Conservation (phyloP, 2,329 filamentous ascomycete species). For the Byssoonygena ceratinophila region DNA sequence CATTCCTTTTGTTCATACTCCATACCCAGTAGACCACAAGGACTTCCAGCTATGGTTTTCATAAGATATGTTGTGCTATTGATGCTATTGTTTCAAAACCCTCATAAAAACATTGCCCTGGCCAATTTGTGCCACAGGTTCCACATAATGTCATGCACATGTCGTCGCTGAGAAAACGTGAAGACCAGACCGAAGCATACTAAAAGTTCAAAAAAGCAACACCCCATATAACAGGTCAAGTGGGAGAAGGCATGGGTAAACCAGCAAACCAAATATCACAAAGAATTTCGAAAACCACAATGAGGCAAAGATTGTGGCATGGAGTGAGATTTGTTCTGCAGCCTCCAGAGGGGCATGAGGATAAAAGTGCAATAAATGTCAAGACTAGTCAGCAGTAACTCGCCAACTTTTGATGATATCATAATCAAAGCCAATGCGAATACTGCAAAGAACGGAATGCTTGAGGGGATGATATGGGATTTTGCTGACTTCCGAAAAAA, state of each 20-base stretch:
- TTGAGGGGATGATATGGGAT: background rate
- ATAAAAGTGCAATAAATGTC: background rate
- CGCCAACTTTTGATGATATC: background rate
- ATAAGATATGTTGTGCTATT: slow-evolving; percentile 4
- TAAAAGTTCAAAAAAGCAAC: background rate
- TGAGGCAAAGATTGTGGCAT: background rate
- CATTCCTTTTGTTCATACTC: too few species aligned
- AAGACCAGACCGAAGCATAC: slow-evolving; percentile 8
- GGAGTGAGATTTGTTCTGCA: background rate
- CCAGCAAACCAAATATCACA: background rate
- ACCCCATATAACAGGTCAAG: background rate
- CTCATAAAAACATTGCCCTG: slow-evolving; percentile 6
- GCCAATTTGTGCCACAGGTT: slow-evolving; percentile 2
- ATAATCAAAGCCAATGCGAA: slow-evolving; percentile 1
- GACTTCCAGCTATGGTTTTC: background rate
- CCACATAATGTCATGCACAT: slow-evolving; percentile 10
- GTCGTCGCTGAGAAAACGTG: background rate
- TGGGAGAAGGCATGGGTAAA: background rate
- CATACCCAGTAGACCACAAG: background rate
- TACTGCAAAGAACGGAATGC: slow-evolving; percentile 2
- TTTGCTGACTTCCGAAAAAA: background rate
- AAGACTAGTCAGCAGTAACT: background rate
- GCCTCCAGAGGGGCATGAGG: background rate
- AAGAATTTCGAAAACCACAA: background rate
- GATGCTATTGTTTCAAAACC: slow-evolving; percentile 3